These are phyloP conservation scores for Aspergillus fumigatus DNA, from an alignment of 2,329 filamentous ascomycete genomes.

Conservation along the genomic window DNA sequence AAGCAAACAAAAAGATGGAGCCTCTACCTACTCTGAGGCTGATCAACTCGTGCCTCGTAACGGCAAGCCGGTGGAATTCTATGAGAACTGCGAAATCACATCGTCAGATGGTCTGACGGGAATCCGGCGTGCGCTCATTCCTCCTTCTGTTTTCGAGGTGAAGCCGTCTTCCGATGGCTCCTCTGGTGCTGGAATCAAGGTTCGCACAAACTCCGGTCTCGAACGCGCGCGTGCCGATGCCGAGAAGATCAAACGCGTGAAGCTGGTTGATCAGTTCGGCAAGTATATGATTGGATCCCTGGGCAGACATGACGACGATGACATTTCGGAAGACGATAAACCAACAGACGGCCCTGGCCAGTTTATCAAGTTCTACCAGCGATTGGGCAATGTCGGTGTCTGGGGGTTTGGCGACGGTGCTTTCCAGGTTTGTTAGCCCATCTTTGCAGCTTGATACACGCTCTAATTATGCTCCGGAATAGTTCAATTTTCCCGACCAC, in stretches of 20 bases:
- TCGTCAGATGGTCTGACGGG: constrained; percentile 29
- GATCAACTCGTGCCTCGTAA: constrained; percentile 43
- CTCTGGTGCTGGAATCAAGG: constrained; percentile 25
- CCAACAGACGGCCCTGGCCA: constrained; percentile 27
- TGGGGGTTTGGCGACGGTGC: constrained; percentile 49
- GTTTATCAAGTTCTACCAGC: constrained; percentile 49
- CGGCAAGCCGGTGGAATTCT: constrained; percentile 44
- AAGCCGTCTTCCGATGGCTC: constrained; percentile 24
- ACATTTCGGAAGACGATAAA: constrained; percentile 23
- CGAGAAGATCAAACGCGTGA: constrained; percentile 46
- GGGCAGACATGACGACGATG: constrained; percentile 38
- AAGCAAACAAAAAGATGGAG: constrained; percentile 24
- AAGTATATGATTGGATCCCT: constrained; percentile 50
- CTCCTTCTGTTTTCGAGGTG: constrained; percentile 38
- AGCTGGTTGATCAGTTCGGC: constrained; percentile 47
- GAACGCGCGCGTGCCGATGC: constrained; percentile 37
- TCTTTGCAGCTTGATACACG: background rate
- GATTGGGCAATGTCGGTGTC: constrained; percentile 49
- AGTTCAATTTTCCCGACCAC: constrained; percentile 51
- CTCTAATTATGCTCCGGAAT: background rate
- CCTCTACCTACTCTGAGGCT: constrained; percentile 34
- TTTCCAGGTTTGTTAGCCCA: constrained; percentile 35
- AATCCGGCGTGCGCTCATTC: constrained; percentile 38
- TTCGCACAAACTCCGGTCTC: constrained; percentile 28
- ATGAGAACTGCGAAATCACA: constrained; percentile 40